phyloP scores from a whole-genome alignment of 2,329 filamentous ascomycete genomes.

The Epichloe baconii region DNA sequence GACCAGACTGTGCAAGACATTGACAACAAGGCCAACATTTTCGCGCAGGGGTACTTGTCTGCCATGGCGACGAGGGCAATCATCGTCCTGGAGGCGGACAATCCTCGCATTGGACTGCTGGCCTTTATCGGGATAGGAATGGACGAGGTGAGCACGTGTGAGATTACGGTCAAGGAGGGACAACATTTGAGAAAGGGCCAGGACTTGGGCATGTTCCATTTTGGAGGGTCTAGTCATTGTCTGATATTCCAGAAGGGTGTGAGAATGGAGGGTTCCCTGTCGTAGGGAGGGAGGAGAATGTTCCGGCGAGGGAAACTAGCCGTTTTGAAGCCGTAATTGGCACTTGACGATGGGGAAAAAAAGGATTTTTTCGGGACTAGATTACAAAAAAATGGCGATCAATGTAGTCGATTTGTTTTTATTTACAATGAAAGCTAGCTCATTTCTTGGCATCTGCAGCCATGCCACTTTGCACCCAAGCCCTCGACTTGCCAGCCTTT shows the following conservation, averaged over 20 bases:
- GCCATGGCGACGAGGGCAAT: conserved; percentile 55
- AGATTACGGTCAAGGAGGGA: conserved; percentile 54
- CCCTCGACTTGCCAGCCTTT: conserved; percentile 35
- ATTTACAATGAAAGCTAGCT: conserved; percentile 1
- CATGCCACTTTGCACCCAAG: conserved; percentile 60
- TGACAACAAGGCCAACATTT: conserved; percentile 28
- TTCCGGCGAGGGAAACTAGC: conserved; percentile 27
- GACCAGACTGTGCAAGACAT: conserved; percentile 19
- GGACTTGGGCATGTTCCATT: conserved; percentile 68
- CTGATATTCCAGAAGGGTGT: conserved; percentile 50
- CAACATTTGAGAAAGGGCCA: conserved; percentile 57
- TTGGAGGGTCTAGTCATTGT: conserved; percentile 60
- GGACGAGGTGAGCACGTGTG: conserved; percentile 63
- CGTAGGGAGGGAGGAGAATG: conserved; percentile 23
- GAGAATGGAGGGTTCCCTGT: conserved; percentile 26
- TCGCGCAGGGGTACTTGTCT: conserved; percentile 53
- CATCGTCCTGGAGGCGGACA: conserved; percentile 59
- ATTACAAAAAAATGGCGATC: background rate
- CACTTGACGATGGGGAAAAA: background rate
- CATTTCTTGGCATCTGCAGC: conserved; percentile 47
- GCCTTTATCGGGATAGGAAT: conserved; percentile 61
- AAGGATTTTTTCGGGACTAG: background rate
- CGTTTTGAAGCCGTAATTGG: conserved; percentile 11
- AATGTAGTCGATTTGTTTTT: too few relatives aligned
- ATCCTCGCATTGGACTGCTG: conserved; percentile 53